A percentile compares a stretch with the other conserved stretches of the same genome.
Evolutionary conservation across 2,329 filamentous ascomycete species (phyloP).

Genomic region (Colletotrichum tamarilloi): DNA sequence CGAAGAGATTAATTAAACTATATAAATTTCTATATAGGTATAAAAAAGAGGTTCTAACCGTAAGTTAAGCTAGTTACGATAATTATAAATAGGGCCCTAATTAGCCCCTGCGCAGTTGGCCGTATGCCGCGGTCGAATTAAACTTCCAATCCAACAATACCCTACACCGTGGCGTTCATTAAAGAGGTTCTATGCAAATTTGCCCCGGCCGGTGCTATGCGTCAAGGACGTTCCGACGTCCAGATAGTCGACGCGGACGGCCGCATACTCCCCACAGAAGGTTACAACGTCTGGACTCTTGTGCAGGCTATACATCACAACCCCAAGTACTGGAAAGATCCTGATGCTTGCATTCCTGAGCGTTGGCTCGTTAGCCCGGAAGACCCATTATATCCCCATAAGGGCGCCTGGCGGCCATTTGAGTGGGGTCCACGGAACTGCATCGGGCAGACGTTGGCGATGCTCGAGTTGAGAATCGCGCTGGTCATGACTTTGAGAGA

Average conservation of each 20-base stretch:
- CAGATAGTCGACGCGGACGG: constrained; percentile 55
- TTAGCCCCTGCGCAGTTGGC: too few species aligned
- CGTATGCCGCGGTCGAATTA: too few species aligned
- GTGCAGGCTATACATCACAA: constrained; percentile 51
- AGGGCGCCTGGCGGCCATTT: constrained; percentile 63
- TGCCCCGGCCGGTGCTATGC: constrained; percentile 59
- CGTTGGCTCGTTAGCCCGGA: constrained; percentile 50
- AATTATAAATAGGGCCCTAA: too few species aligned
- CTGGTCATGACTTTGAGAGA: constrained; percentile 57
- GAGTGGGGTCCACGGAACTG: constrained; percentile 63
- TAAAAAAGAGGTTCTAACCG: too few species aligned
- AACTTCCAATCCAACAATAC: too few species aligned
- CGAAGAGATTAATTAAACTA: too few species aligned
- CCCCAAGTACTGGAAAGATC: constrained; percentile 53
- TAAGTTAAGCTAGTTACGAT: too few species aligned
- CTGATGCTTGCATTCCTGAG: constrained; percentile 58
- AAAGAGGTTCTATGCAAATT: constrained; percentile 66
- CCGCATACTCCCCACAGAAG: constrained; percentile 54
- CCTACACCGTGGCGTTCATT: constrained; percentile 63
- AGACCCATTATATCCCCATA: constrained; percentile 29
- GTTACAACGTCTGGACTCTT: constrained; percentile 55
- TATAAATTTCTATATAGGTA: too few species aligned
- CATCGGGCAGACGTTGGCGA: constrained; percentile 52
- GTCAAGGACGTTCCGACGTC: constrained; percentile 48
- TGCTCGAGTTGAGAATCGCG: constrained; percentile 59